Evolutionary conservation across 1,284 basidiomycete species (phyloP), one percentile per base, ranked within the genome.

Genomic region (Sanguinoderma infundibulare): DNA sequence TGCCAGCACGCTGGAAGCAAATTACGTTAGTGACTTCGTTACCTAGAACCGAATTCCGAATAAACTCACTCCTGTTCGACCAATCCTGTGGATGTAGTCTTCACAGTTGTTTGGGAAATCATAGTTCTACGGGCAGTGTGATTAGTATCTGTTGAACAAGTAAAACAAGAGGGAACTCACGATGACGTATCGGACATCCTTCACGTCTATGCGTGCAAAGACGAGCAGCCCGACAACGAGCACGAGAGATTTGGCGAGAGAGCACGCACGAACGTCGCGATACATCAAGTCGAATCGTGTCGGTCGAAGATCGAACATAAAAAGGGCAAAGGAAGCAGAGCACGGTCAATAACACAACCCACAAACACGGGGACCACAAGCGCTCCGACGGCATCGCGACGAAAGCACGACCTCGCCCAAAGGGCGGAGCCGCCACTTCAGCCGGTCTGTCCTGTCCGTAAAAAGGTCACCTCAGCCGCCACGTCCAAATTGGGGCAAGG

Each of bases 101-200:
- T 96, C 95, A 69, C 93, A 95, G 74, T 96, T 96, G 79, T 96
- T 98, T 4, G 96, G 95, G 84, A 98, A 98, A 77, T 98, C 96
- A 77, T 95, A 97, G 82, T 96, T 96, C 91, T 94, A 66, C 39
- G 73, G 69, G 64, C 70, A 67, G 62, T 55, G 22, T 15, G 54
- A 56, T 76, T 52, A 79, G 70, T 66, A 42, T 61, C 34, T 46
- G 26, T 34, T 32, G 38, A 47, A 17, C 9, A 24, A 15, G 20
- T 0, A 2, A n/a, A n/a, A n/a, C 0, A 50, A 42, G 59, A 47
- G 58, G 57, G 55, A 2, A 86, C 93, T 78, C 72, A 95, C 94
- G 69, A 94, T 91, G 65, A 94, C 94, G 78, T 94, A 96, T 66
- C 92, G 90, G 70, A 96, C 94, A 80, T 96, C 94, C 89, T 96